Conservation (phyloP, 345 rosid genomes). For the Mercurialis annua region DNA sequence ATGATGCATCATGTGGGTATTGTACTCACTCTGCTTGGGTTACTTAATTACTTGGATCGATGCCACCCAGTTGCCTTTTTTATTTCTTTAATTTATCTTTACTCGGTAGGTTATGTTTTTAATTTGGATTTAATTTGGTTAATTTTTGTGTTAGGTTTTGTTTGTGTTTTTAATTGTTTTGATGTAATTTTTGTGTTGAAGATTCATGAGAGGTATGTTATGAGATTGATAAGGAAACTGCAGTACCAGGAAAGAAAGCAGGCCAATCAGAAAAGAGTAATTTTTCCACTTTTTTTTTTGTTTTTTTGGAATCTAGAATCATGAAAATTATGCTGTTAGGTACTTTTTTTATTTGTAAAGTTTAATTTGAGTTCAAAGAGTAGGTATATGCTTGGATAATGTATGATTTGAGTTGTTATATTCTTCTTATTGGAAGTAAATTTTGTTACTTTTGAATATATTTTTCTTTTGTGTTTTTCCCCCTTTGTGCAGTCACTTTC, state of each 20-base stretch:
- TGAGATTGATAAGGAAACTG: slow-evolving; percentile 53
- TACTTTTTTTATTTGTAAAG: not conserved
- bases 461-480: not conserved
- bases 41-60: slow-evolving; percentile 50
- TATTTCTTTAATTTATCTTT: slow-evolving; percentile 62
- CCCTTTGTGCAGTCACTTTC: slow-evolving; percentile 64
- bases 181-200: slow-evolving; percentile 14
- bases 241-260: slow-evolving; percentile 64
- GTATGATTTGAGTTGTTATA: no score
- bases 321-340: no score
- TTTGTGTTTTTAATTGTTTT: not conserved
- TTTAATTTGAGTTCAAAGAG: not conserved
- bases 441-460: not conserved
- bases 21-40: slow-evolving; percentile 61
- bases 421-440: no score
- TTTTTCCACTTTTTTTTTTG: not conserved
- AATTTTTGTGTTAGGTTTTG: not conserved
- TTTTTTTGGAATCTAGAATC: not conserved
- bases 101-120: slow-evolving; percentile 42
- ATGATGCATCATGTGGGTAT: slow-evolving; percentile 72
- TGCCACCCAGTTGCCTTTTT: slow-evolving; percentile 54
- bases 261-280: slow-evolving; percentile 71
- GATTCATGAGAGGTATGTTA: slow-evolving; percentile 72
- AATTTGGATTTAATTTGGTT: not conserved
- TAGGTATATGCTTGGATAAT: not conserved